Evolutionary conservation across 345 rosid genomes (phyloP).

Genomic region (Orychophragmus violaceus): DNA sequence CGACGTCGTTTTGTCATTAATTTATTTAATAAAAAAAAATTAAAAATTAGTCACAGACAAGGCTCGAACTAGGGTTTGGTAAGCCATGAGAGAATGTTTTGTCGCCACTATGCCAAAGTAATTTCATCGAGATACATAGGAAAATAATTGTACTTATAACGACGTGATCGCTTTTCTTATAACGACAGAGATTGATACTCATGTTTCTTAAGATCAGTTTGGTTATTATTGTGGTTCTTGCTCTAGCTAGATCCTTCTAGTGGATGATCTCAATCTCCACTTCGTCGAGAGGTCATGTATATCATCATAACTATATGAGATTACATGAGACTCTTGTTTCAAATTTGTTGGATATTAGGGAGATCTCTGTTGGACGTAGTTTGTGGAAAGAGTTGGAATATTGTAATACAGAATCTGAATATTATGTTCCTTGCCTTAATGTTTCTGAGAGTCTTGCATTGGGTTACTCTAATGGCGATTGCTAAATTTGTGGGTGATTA

Average conservation of each 20-base stretch:
- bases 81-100: too few species aligned
- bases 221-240: conserved; percentile 52
- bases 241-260: conserved; percentile 82
- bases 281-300: conserved; percentile 59
- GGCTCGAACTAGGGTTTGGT: too few species aligned
- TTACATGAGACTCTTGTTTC: conserved; percentile 86
- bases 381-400: conserved; percentile 71
- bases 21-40: too few species aligned
- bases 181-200: conserved; percentile 54
- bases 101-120: too few species aligned
- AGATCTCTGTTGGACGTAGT: conserved; percentile 72
- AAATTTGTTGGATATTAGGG: conserved; percentile 87
- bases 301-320: conserved; percentile 70
- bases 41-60: too few species aligned
- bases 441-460: conserved; percentile 50
- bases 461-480: too few species aligned
- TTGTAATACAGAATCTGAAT: conserved; percentile 64
- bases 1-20: too few species aligned
- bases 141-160: too few species aligned
- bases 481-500: too few species aligned
- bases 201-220: conserved; percentile 66
- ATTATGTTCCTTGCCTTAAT: conserved; percentile 81
- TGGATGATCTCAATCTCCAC: conserved; percentile 82
- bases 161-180: too few species aligned
- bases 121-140: too few species aligned